A percentile compares a stretch with the other conserved stretches of the same genome.
Evolutionary conservation across 2,329 filamentous ascomycete species (phyloP).

Genomic region (Cordyceps farinosa): DNA sequence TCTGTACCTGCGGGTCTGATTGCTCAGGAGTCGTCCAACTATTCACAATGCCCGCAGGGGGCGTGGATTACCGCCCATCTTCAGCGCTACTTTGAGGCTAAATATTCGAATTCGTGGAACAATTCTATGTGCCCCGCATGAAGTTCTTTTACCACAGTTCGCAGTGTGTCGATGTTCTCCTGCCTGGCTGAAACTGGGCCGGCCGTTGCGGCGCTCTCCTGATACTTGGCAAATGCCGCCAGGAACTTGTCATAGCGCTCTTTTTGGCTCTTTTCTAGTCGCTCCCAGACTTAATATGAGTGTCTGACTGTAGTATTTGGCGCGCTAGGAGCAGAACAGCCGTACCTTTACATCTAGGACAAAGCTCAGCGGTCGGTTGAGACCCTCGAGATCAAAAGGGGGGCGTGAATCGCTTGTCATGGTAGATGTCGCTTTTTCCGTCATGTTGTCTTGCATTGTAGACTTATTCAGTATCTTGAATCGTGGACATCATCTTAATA

Average conservation of each 20-base stretch:
- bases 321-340: background rate
- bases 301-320: too few species aligned
- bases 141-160: background rate
- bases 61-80: too few species aligned
- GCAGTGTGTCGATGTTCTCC: background rate
- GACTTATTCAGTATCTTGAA: too few species aligned
- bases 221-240: background rate
- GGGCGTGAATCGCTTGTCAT: background rate
- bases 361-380: background rate
- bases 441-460: background rate
- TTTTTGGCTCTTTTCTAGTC: background rate
- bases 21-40: too few species aligned
- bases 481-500: too few species aligned
- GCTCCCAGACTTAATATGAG: background rate
- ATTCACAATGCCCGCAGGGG: too few species aligned
- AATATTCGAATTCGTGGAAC: background rate
- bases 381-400: background rate
- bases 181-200: background rate
- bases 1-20: too few species aligned
- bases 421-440: background rate
- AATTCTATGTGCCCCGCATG: background rate
- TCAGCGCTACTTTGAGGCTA: background rate
- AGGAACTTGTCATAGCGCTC: background rate
- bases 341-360: background rate
- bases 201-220: background rate